Evolutionary conservation across 352 stramenopile genomes (phyloP).

Genomic region (Phytophthora vignae): DNA sequence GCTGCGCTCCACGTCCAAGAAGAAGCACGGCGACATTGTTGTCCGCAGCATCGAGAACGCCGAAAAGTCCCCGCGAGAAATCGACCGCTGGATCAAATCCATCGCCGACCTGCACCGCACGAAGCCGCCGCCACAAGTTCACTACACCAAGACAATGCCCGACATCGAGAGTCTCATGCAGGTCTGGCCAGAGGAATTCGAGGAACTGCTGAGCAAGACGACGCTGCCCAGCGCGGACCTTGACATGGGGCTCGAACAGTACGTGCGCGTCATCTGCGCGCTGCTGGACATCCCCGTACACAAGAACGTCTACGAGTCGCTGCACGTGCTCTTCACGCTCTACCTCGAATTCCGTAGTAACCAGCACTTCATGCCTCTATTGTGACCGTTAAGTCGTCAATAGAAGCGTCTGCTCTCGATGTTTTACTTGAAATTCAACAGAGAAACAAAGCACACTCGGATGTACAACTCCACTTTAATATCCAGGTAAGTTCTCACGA

Average conservation of each 20-base stretch:
- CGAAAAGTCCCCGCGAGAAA: constrained; percentile 92
- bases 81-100: constrained; percentile 96
- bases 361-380: constrained; percentile 90
- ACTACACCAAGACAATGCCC: constrained; percentile 95
- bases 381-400: constrained; percentile 23
- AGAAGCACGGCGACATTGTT: constrained; percentile 91
- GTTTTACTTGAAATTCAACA: background rate
- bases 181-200: constrained; percentile 88
- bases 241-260: constrained; percentile 94
- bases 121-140: constrained; percentile 93
- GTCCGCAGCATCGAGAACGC: constrained; percentile 96
- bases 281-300: constrained; percentile 96
- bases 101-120: constrained; percentile 95
- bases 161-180: constrained; percentile 97
- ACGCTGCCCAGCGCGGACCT: constrained; percentile 82
- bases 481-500: background rate
- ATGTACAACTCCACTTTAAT: background rate
- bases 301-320: constrained; percentile 94
- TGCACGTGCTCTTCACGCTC: constrained; percentile 96
- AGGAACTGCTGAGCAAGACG: constrained; percentile 81
- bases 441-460: background rate
- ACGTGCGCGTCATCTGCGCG: constrained; percentile 92
- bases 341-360: constrained; percentile 94
- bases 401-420: constrained; percentile 15
- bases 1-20: constrained; percentile 95